Base-by-base conservation (phyloP, 2,329 filamentous ascomycete species). In the Trichophyton schoenleinii region DNA sequence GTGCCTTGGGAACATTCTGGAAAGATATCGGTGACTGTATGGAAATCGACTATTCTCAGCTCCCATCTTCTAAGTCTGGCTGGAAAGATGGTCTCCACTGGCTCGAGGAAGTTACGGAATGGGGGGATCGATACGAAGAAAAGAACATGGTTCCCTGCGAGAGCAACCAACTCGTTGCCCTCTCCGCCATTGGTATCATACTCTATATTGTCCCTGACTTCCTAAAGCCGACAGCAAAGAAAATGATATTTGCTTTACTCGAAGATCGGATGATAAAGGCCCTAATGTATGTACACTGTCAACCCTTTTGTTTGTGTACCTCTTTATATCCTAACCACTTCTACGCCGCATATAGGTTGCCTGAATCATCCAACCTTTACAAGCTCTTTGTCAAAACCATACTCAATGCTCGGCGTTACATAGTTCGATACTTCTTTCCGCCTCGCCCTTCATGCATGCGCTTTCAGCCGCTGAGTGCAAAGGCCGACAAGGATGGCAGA, bases 11-110 rank as follows among this genome's bases (percentile, higher is more conserved):
- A 20, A 81, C 80, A 0, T 81, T 86, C 66, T 88, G 85, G 84
- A 86, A 85, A 69, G 74, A 76, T 60, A 75, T 88, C 44, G 86
- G 85, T n/a, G 82, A 87, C 61, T 80, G 81, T 65, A 88, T 89
- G 85, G 78, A 78, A 0, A 87, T 89, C 60, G 68, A 72, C 0
- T 79, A 72, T 52, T 68, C 71, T 0, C 65, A 59, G 0, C 71
- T 82, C 20, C 73, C 74, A 1, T 74, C 71, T 1, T 63, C 57
- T 11, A 63, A 66, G n/a, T 66, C 65, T 13, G 74, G 73, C 2
- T 79, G 74, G 69, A 69, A 70, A n/a, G 75, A 79, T 62, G 77
- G 79, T 2, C 65, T 79, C 31, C 70, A 78, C 3, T 82, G 77
- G 71, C 70, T 77, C 3, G 71, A 76, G 3, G 77, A 78, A 38